Percentiles rank a stretch among this genome's conserved stretches.
Conservation (phyloP, 306 rosid species). For the Glycine tomentella region DNA sequence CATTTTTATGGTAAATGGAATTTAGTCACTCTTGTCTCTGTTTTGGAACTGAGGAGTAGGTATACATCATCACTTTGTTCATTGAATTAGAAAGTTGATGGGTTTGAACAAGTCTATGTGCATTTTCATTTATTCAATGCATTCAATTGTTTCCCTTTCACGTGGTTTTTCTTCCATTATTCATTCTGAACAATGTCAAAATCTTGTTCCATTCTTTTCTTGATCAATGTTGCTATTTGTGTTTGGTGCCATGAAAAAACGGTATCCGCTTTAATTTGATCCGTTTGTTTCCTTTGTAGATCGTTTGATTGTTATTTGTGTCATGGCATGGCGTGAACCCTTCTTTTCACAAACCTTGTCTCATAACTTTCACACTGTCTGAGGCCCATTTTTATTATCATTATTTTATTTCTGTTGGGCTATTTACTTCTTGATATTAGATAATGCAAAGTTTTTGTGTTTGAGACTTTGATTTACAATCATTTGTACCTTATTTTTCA, state of each 20-base stretch:
- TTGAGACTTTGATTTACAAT: background rate
- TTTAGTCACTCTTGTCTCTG: constrained; percentile 29
- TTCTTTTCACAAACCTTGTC: constrained; percentile 31
- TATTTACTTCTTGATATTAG: constrained; percentile 8
- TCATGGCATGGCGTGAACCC: background rate
- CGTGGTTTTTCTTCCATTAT: constrained; percentile 34
- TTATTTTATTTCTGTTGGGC: background rate
- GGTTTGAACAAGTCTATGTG: constrained; percentile 3
- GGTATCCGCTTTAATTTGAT: constrained; percentile 28
- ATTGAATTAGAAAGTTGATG: constrained; percentile 25
- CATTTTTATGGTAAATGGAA: constrained; percentile 7
- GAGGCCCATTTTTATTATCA: background rate
- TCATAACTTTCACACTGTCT: background rate
- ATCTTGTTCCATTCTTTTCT: constrained; percentile 38
- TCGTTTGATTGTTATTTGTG: constrained; percentile 18
- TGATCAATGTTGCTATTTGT: constrained; percentile 38
- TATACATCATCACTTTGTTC: constrained; percentile 21
- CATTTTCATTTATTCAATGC: constrained; percentile 33
- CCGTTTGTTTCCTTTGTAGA: constrained; percentile 13
- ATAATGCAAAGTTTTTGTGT: constrained; percentile 6
- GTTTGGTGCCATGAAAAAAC: constrained; percentile 30
- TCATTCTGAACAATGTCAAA: constrained; percentile 39
- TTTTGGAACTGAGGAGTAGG: constrained; percentile 9
- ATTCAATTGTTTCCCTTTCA: constrained; percentile 47
- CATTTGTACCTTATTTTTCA: constrained; percentile 7